Conservation (phyloP, 2,329 filamentous ascomycete species). For the Aphanocladium album region DNA sequence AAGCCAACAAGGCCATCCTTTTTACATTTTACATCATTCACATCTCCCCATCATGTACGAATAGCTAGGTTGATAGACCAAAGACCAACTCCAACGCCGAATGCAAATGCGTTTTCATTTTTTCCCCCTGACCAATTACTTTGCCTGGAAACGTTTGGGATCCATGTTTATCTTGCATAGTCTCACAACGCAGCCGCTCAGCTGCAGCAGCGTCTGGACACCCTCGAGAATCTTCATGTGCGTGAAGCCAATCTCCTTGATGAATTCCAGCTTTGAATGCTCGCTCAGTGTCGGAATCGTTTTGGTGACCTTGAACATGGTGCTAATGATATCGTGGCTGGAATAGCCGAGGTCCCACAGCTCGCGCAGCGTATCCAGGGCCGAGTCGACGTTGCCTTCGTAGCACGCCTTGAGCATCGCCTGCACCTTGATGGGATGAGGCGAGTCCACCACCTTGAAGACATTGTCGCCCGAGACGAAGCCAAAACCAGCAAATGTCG, state of each 20-base stretch:
- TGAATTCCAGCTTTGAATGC: constrained; percentile 93
- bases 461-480: constrained; percentile 98
- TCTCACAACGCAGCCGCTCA: constrained; percentile 87
- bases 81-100: constrained; percentile 29
- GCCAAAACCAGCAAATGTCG: constrained; percentile 86
- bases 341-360: constrained; percentile 94
- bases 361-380: constrained; percentile 80
- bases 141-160: constrained; percentile 65
- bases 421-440: constrained; percentile 97
- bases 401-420: constrained; percentile 97
- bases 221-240: constrained; percentile 99
- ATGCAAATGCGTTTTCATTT: constrained; percentile 18
- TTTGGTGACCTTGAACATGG: constrained; percentile 98
- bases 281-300: constrained; percentile 88
- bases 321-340: constrained; percentile 98
- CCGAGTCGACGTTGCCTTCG: constrained; percentile 83
- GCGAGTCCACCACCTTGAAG: constrained; percentile 94
- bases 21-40: not conserved
- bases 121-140: constrained; percentile 22
- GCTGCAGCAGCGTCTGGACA: constrained; percentile 87
- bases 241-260: constrained; percentile 97
- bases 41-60: constrained; percentile 10
- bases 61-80: constrained; percentile 9
- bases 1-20: not conserved
- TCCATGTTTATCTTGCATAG: constrained; percentile 97